A percentile compares a stretch with the other conserved stretches of the same genome.
Conservation (phyloP, 1,284 basidiomycete species). For the Ceratorhiza oryzae-sativae region DNA sequence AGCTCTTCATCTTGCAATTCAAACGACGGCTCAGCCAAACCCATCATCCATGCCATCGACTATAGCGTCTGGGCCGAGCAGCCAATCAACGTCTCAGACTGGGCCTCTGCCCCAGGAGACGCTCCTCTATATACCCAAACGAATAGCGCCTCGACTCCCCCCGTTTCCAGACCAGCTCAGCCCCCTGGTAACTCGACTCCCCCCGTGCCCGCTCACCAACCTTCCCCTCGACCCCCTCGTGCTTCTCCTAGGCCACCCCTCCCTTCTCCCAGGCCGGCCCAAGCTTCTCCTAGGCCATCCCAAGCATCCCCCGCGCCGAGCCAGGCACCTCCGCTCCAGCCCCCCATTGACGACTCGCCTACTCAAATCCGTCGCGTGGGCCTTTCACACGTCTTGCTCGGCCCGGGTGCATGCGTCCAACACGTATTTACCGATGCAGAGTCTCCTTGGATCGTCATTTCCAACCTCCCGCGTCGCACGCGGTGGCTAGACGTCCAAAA, state of each 20-base stretch:
- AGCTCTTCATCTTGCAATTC: not conserved
- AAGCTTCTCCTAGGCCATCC: not conserved
- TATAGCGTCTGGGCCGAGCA: not conserved
- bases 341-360: slow-evolving; percentile 21
- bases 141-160: not conserved
- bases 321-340: too few species aligned
- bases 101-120: not conserved
- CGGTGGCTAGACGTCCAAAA: not conserved
- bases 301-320: too few species aligned
- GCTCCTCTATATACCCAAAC: not conserved
- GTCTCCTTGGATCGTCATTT: slow-evolving; percentile 32
- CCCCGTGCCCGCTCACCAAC: not conserved
- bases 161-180: not conserved
- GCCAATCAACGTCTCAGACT: not conserved
- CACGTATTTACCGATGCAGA: slow-evolving; percentile 34
- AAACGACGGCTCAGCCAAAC: not conserved
- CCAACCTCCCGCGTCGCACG: not conserved
- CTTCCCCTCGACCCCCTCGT: not conserved
- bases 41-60: not conserved
- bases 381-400: slow-evolving; percentile 14
- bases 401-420: slow-evolving; percentile 26
- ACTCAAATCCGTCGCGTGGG: slow-evolving; percentile 25
- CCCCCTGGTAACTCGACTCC: not conserved
- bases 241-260: not conserved
- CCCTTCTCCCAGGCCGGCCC: not conserved